phyloP scores from a whole-genome alignment of 495 filamentous ascomycete species.

The Penicillium argentinense region DNA sequence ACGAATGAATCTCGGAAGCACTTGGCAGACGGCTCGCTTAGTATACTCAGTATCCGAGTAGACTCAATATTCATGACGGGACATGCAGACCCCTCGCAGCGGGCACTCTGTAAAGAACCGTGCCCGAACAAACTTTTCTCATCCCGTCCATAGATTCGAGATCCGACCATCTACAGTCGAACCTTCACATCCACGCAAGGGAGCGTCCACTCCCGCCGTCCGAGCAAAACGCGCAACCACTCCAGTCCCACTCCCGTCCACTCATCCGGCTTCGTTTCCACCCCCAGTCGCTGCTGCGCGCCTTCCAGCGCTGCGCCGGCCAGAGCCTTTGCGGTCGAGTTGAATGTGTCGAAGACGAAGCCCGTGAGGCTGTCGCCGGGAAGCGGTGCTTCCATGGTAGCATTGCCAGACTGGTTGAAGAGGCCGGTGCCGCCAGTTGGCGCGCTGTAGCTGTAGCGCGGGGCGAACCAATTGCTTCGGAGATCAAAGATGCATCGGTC shows the following conservation, averaged over 20 bases:
- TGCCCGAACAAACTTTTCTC: background rate
- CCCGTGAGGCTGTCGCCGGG: constrained; percentile 39
- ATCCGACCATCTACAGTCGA: constrained; percentile 56
- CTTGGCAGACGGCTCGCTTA: too few species aligned
- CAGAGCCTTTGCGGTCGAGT: constrained; percentile 66
- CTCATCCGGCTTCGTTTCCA: constrained; percentile 40
- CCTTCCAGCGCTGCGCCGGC: constrained; percentile 66
- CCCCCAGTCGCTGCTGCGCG: constrained; percentile 46
- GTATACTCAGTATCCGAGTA: too few species aligned
- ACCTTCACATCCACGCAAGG: constrained; percentile 83
- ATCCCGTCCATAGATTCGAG: background rate
- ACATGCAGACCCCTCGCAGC: too few species aligned
- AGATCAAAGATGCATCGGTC: constrained; percentile 88
- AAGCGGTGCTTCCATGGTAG: constrained; percentile 18
- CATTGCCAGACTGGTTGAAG: constrained; percentile 19
- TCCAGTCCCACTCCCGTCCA: constrained; percentile 82
- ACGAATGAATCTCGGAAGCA: too few species aligned
- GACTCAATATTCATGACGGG: too few species aligned
- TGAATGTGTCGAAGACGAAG: constrained; percentile 60
- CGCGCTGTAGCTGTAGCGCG: constrained; percentile 48
- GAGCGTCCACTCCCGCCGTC: constrained; percentile 75
- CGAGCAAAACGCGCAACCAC: constrained; percentile 76
- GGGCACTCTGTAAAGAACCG: too few species aligned
- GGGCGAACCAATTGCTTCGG: constrained; percentile 78
- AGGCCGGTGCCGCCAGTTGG: constrained; percentile 12